Base-by-base conservation (phyloP, 2,329 filamentous ascomycete species). In the Alternaria dauci region DNA sequence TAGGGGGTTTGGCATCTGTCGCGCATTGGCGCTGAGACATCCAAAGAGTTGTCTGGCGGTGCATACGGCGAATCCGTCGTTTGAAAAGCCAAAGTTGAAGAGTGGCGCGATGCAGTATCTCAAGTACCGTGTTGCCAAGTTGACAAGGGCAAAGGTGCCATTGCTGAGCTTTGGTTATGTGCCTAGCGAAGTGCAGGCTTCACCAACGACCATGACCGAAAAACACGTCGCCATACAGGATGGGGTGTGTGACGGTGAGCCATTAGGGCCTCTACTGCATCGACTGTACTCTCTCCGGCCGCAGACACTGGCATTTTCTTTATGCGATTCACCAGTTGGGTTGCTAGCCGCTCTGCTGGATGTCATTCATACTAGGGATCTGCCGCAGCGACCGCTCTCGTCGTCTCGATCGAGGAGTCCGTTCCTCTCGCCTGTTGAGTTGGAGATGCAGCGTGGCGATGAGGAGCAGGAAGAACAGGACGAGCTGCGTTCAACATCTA, bases 51-150 rank as follows among this genome's bases (percentile, higher is more conserved):
- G 88, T 68, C 66, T 88, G 5, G 89, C 86, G 0, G 81, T 86
- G 1, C 87, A 91, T 73, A 82, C 90, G 4, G 82, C 89, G 42
- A 85, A 86, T 11, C 88, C 88, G 2, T 81, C 84, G 0, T 77
- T 90, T 12, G 72, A 73, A 1, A 72, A 81, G 34, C 89, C 89
- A 2, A 83, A 69, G 9, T 64, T 83, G 1, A 75, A 77, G 18
- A 73, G 75, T 2, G 80, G 81, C 1, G 81, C 83, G 0, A 59
- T 82, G 25, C 81, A 80, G 26, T 89, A 84, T 82, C 64, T 83
- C 8, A 88, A 86, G 68, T 88, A 86, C 81, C 82, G 79, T 1
- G 61, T 88, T 23, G 87, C 86, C 67, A 63, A 73, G 80, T 25
- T 80, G 8, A 78, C 76, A 2, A 52, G 59, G 30, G 76, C 75